phyloP scores from a whole-genome alignment of 352 stramenopile genomes.

The Aphanomyces invadans region DNA sequence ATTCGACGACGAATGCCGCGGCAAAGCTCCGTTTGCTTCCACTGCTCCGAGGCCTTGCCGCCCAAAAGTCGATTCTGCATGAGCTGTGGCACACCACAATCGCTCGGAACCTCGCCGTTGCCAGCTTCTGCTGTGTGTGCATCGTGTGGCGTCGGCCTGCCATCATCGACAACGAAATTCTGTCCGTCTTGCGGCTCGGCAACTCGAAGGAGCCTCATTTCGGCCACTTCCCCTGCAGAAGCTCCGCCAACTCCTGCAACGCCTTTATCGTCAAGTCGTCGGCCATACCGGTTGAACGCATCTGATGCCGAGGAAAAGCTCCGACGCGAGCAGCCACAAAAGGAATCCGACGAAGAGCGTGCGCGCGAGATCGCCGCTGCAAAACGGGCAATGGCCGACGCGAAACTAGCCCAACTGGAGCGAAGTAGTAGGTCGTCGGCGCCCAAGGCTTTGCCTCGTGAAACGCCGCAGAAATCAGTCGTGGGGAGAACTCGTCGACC shows the following conservation, averaged over 20 bases:
- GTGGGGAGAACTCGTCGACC: background rate
- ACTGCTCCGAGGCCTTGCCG: background rate
- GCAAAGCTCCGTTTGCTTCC: background rate
- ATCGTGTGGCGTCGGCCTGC: background rate
- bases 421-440: background rate
- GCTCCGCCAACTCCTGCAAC: background rate
- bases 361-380: conserved; percentile 14
- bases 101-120: background rate
- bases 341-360: background rate
- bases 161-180: background rate
- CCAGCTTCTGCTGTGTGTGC: background rate
- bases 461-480: background rate
- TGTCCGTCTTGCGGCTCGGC: background rate
- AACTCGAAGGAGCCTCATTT: background rate
- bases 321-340: conserved; percentile 7
- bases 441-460: background rate
- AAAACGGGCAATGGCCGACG: conserved; percentile 15
- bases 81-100: conserved; percentile 6
- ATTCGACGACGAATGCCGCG: background rate
- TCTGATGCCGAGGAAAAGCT: background rate
- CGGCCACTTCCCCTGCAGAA: background rate
- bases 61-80: conserved; percentile 7
- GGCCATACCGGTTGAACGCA: background rate
- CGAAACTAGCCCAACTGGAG: background rate
- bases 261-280: background rate